These are phyloP conservation scores for Chrysosporium keratinophilum DNA, from an alignment of 2,329 filamentous ascomycete species.

Conservation along the genomic window DNA sequence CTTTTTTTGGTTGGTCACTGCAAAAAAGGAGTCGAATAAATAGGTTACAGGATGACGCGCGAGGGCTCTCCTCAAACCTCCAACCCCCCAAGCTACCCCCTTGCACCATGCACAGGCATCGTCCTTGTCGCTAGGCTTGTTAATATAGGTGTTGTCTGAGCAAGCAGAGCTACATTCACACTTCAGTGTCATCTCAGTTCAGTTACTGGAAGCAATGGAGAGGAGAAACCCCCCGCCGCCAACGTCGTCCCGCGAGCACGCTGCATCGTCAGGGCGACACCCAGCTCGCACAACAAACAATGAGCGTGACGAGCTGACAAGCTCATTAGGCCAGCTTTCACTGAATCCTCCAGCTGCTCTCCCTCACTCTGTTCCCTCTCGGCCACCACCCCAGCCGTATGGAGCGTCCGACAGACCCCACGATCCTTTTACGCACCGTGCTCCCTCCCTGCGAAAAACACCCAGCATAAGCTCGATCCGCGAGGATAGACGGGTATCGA, in stretches of 20 bases:
- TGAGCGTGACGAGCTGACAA: constrained; percentile 4
- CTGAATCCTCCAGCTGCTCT: neutral
- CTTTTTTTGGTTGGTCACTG: neutral
- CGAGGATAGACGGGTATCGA: constrained; percentile 30
- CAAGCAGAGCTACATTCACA: neutral
- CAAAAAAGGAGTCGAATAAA: neutral
- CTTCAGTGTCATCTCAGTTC: neutral
- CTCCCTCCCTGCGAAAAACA: constrained; percentile 23
- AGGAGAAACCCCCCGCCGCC: neutral
- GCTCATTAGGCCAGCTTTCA: constrained; percentile 11
- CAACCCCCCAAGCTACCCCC: neutral
- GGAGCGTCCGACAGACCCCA: constrained; percentile 1
- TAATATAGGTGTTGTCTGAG: neutral
- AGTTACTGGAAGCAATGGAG: neutral
- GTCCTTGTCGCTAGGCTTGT: neutral
- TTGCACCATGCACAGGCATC: neutral
- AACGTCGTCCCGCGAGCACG: neutral
- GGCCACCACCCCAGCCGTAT: constrained; percentile 5
- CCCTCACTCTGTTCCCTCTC: constrained; percentile 3
- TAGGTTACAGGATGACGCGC: neutral
- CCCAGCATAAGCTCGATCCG: constrained; percentile 29
- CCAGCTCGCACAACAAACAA: constrained; percentile 9
- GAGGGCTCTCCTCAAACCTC: neutral
- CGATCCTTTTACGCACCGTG: constrained; percentile 10
- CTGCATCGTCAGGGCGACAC: constrained; percentile 8